phyloP scores from a whole-genome alignment of 176 grass and related monocot species.

The Avena sativa region DNA sequence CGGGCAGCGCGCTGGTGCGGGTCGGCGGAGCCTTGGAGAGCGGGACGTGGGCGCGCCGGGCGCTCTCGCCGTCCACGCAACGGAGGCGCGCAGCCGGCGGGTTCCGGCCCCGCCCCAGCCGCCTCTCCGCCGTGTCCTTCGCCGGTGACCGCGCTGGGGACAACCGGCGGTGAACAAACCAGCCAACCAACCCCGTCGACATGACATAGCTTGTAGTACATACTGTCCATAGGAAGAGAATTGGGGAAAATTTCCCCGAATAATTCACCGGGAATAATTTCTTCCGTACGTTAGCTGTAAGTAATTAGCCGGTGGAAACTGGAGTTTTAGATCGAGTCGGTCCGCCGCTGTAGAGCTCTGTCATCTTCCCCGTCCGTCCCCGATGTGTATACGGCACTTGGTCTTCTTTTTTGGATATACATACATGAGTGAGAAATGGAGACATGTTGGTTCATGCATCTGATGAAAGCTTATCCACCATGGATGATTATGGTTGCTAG shows the following conservation, averaged over 20 bases:
- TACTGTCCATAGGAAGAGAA: too few species aligned
- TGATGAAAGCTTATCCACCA: not conserved
- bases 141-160: not conserved
- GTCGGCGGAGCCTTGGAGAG: slow-evolving; percentile 51
- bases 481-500: not conserved
- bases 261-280: too few species aligned
- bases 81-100: slow-evolving; percentile 18
- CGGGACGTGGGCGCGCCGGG: slow-evolving; percentile 59
- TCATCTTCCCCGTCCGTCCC: too few species aligned
- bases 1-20: not conserved
- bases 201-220: not conserved
- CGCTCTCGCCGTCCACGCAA: slow-evolving; percentile 47
- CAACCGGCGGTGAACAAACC: not conserved
- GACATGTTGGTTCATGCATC: not conserved
- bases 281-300: too few species aligned
- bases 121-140: too few species aligned
- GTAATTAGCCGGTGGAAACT: too few species aligned
- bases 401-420: slow-evolving; percentile 5
- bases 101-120: slow-evolving; percentile 14
- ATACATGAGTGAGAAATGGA: not conserved
- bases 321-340: too few species aligned
- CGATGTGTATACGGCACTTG: too few species aligned
- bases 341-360: too few species aligned
- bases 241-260: too few species aligned
- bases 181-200: slow-evolving; percentile 8